These are phyloP conservation scores for Lodderomyces elongisporus DNA, from an alignment of 1,139 yeast species.

Conservation along the genomic window DNA sequence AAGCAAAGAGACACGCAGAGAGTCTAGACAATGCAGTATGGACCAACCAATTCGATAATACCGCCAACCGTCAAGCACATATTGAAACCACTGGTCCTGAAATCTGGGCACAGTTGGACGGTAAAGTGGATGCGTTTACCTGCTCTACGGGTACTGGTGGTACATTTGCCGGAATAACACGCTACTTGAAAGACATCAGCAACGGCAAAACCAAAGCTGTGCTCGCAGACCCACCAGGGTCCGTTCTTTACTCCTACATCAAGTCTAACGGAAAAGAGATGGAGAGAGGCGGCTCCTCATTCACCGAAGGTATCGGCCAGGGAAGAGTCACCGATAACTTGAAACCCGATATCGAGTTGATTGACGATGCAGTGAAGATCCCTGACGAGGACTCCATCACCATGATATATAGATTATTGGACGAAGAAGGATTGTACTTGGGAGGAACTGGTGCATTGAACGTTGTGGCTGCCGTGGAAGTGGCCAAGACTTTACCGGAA, in stretches of 20 bases:
- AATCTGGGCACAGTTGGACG: conserved; percentile 80
- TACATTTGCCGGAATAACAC: conserved; percentile 77
- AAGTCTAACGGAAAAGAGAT: conserved; percentile 58
- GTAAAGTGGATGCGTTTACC: conserved; percentile 79
- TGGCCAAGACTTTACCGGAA: conserved; percentile 73
- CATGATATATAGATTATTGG: conserved; percentile 77
- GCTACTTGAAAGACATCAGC: conserved; percentile 66
- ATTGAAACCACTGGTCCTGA: conserved; percentile 90
- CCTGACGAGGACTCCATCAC: conserved; percentile 72
- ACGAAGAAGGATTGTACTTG: conserved; percentile 86
- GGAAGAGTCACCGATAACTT: conserved; percentile 86
- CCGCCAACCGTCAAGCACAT: conserved; percentile 85
- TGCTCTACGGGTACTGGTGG: conserved; percentile 94
- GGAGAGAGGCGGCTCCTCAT: conserved; percentile 72
- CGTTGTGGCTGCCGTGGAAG: conserved; percentile 74
- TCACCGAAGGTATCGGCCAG: conserved; percentile 95
- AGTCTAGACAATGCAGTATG: conserved; percentile 70
- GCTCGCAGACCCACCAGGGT: conserved; percentile 93
- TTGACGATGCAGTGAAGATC: conserved; percentile 72
- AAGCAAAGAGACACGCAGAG: conserved; percentile 82
- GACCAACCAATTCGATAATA: conserved; percentile 88
- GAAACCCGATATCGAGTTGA: conserved; percentile 59
- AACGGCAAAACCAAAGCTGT: conserved; percentile 53
- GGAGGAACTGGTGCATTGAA: conserved; percentile 86
- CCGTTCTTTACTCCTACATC: conserved; percentile 74